These are phyloP conservation scores for Medicago ruthenica DNA, from an alignment of 306 rosid species.

Conservation along the genomic window DNA sequence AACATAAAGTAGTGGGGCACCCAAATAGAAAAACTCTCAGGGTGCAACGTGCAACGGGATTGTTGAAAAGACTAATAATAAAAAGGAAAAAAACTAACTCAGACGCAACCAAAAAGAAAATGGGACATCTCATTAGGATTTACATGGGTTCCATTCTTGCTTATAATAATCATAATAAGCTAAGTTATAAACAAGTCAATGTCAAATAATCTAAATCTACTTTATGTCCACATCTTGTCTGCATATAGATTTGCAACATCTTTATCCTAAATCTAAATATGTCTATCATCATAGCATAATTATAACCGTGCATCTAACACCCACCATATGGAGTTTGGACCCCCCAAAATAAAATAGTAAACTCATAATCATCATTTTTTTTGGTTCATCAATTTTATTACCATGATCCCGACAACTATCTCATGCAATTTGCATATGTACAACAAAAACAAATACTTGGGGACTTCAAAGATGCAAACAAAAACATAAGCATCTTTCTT, in stretches of 20 bases:
- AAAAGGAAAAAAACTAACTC: background rate
- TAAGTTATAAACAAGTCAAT: slow-evolving; percentile 41
- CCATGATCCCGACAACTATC: slow-evolving; percentile 35
- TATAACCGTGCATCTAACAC: slow-evolving; percentile 15
- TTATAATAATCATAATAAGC: slow-evolving; percentile 21
- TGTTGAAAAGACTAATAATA: background rate
- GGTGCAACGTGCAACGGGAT: slow-evolving; percentile 18
- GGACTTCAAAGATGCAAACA: slow-evolving; percentile 42
- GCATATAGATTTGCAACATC: slow-evolving; percentile 46
- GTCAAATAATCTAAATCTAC: slow-evolving; percentile 58
- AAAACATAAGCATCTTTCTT: slow-evolving; percentile 40
- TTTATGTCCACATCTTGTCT: slow-evolving; percentile 65
- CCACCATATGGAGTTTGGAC: slow-evolving; percentile 10
- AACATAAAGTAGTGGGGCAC: slow-evolving; percentile 37
- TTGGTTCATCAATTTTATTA: slow-evolving; percentile 8
- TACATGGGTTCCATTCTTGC: slow-evolving; percentile 42
- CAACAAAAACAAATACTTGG: slow-evolving; percentile 11
- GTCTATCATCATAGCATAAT: slow-evolving; percentile 40
- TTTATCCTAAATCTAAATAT: slow-evolving; percentile 46
- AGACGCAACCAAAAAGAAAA: slow-evolving; percentile 51
- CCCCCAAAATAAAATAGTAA: slow-evolving; percentile 34
- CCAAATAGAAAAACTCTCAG: background rate
- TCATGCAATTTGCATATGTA: slow-evolving; percentile 38
- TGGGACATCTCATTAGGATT: slow-evolving; percentile 29
- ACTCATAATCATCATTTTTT: background rate